Percentiles rank a stretch among this genome's conserved stretches.
Evolutionary conservation across 192 early-diverging fungal species (phyloP).

Genomic region (Linnemannia schmuckeri): DNA sequence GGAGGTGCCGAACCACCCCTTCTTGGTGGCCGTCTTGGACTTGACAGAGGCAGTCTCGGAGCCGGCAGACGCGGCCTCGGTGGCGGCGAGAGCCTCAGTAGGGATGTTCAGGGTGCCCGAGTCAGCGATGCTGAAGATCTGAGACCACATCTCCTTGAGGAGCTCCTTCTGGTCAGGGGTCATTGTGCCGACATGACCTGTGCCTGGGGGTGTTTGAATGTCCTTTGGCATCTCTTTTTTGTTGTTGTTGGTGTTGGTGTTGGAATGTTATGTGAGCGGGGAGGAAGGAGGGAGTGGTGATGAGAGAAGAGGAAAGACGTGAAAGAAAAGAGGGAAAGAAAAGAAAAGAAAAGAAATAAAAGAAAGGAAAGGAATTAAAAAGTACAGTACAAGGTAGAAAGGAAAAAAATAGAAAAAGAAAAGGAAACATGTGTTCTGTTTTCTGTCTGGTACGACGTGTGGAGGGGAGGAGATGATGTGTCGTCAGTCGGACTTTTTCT

Average conservation of each 20-base stretch:
- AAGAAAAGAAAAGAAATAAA: neutral
- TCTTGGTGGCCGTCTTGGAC: constrained; percentile 44
- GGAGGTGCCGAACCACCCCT: constrained; percentile 45
- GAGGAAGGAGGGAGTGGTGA: neutral
- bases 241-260: neutral
- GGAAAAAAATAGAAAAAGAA: neutral
- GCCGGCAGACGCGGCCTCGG: constrained; percentile 4
- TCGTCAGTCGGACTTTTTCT: neutral
- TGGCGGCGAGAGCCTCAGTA: constrained; percentile 9
- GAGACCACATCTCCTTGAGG: constrained; percentile 53
- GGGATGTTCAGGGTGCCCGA: neutral
- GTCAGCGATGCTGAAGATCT: constrained; percentile 43
- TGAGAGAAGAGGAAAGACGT: neutral
- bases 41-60: constrained; percentile 29
- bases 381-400: too few relatives aligned
- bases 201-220: constrained; percentile 45
- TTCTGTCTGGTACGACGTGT: neutral
- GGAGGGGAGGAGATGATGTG: neutral
- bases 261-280: neutral
- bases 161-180: constrained; percentile 51
- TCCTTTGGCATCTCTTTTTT: constrained; percentile 40
- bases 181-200: constrained; percentile 52
- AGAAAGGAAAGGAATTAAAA: too few relatives aligned
- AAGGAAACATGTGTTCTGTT: neutral
- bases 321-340: neutral